Evolutionary conservation across 164 flowering plant species (phyloP).

Genomic region (Magnolia kwangsiensis): DNA sequence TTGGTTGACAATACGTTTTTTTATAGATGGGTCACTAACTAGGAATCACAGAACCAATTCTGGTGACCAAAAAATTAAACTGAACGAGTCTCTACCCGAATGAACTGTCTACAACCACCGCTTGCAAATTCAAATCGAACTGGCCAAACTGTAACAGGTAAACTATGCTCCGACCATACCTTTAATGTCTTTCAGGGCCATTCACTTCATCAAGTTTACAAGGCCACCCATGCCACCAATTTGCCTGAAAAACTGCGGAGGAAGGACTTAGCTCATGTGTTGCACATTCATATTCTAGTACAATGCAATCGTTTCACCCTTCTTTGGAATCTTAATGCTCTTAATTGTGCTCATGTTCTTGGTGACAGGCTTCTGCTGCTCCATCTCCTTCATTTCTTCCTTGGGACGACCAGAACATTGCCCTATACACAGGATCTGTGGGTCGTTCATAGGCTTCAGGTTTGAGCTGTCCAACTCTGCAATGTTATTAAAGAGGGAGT

Average conservation of each 20-base stretch:
- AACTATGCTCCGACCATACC: constrained; percentile 53
- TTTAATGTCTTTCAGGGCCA: constrained; percentile 91
- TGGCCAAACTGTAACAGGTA: too few relatives aligned
- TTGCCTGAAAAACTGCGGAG: constrained; percentile 91
- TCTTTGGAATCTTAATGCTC: constrained; percentile 93
- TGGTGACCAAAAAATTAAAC: too few relatives aligned
- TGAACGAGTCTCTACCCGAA: too few relatives aligned
- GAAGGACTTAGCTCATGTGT: constrained; percentile 92
- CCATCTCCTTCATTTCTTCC: constrained; percentile 88
- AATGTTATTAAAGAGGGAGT: not conserved
- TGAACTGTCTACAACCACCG: too few relatives aligned
- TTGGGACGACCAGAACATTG: constrained; percentile 76
- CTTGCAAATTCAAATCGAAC: too few relatives aligned
- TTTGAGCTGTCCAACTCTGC: constrained; percentile 28
- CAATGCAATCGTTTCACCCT: constrained; percentile 89
- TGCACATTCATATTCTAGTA: constrained; percentile 94
- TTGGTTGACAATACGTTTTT: too few relatives aligned
- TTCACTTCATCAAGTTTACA: constrained; percentile 91
- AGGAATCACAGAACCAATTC: too few relatives aligned
- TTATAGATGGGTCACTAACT: too few relatives aligned
- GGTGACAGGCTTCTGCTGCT: constrained; percentile 92
- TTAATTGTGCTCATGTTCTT: constrained; percentile 97
- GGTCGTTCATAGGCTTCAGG: constrained; percentile 81
- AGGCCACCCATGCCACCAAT: constrained; percentile 96
- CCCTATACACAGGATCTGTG: constrained; percentile 82